phyloP scores from a whole-genome alignment of 208 protist genomes.

The Spongospora subterranea region DNA sequence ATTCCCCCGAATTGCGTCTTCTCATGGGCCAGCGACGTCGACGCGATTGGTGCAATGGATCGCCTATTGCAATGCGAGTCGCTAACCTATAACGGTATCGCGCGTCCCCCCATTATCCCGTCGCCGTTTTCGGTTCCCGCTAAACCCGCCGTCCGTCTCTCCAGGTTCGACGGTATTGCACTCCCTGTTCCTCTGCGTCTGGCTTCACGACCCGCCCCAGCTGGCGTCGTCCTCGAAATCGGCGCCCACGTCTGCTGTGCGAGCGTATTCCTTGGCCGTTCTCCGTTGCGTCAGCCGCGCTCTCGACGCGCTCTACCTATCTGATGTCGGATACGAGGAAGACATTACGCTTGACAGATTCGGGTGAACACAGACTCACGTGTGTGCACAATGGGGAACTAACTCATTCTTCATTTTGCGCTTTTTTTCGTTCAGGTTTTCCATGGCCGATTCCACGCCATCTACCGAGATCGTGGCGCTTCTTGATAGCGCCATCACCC shows the following conservation, averaged over 20 bases:
- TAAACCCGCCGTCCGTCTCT: no score
- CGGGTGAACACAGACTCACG: no score
- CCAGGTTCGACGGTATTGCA: not conserved
- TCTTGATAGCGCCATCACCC: not conserved
- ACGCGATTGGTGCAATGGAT: not conserved
- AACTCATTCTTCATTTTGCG: not conserved
- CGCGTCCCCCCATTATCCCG: not conserved
- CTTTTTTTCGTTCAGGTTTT: not conserved
- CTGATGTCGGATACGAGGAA: not conserved
- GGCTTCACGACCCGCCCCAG: not conserved
- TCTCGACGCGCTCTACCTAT: not conserved
- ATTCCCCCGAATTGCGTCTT: not conserved
- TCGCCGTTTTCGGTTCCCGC: not conserved
- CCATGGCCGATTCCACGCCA: not conserved
- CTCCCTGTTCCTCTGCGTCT: not conserved
- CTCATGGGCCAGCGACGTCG: not conserved
- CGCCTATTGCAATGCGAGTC: not conserved
- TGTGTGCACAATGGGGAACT: no score
- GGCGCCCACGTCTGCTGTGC: not conserved
- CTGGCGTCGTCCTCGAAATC: not conserved
- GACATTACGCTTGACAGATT: not conserved
- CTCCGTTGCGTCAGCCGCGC: not conserved
- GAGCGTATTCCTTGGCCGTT: not conserved
- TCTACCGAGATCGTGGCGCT: not conserved
- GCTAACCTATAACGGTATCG: not conserved